phyloP scores from a whole-genome alignment of 2,329 filamentous ascomycete genomes.

The Metarhizium humberi region DNA sequence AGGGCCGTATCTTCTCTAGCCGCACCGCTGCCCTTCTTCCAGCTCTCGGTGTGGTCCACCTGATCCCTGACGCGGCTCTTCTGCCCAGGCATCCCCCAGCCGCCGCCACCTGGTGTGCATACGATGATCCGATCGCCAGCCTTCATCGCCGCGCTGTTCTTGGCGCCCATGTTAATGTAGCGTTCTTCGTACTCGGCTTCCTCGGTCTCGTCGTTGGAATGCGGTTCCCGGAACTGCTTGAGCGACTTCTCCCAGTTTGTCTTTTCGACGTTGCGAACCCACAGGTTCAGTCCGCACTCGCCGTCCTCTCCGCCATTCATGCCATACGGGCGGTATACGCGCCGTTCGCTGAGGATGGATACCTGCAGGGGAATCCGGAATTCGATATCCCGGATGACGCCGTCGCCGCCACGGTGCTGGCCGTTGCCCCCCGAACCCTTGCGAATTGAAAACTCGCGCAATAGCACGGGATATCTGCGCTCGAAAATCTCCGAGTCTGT shows the following conservation, averaged over 20 bases:
- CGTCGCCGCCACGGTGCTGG: slow-evolving; percentile 61
- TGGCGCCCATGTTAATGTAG: slow-evolving; percentile 64
- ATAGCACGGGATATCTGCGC: slow-evolving; percentile 57
- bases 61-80: slow-evolving; percentile 40
- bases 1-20: slow-evolving; percentile 49
- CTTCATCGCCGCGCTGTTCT: slow-evolving; percentile 71
- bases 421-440: slow-evolving; percentile 55
- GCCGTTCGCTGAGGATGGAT: slow-evolving; percentile 65
- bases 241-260: slow-evolving; percentile 37
- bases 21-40: slow-evolving; percentile 48
- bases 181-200: slow-evolving; percentile 45
- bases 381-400: slow-evolving; percentile 69
- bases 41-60: slow-evolving; percentile 44
- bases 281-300: slow-evolving; percentile 72
- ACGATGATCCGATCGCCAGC: slow-evolving; percentile 71
- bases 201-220: slow-evolving; percentile 15
- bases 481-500: slow-evolving; percentile 41
- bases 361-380: slow-evolving; percentile 70
- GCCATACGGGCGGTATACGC: slow-evolving; percentile 60
- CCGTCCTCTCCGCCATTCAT: slow-evolving; percentile 76
- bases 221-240: slow-evolving; percentile 26
- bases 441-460: slow-evolving; percentile 61
- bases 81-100: slow-evolving; percentile 57
- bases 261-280: slow-evolving; percentile 66
- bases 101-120: slow-evolving; percentile 69